Conservation (phyloP, 257 asterid genomes). For the Apocynum venetum region DNA sequence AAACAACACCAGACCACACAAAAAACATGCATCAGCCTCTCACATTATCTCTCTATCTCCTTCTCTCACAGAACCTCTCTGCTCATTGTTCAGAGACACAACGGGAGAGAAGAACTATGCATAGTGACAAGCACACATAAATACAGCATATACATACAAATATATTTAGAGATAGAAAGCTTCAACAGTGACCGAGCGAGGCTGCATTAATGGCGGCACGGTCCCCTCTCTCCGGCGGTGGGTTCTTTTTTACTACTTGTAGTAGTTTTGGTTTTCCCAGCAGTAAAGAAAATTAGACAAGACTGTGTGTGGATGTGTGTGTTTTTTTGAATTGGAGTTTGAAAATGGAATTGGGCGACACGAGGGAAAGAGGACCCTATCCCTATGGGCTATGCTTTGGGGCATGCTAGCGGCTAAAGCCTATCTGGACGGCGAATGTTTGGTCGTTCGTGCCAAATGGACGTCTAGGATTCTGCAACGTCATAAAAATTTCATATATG, state of each 20-base stretch:
- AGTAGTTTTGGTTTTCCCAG: background rate
- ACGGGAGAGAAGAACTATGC: background rate
- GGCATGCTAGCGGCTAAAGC: background rate
- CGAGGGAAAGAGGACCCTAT: constrained; percentile 16
- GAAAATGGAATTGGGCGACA: constrained; percentile 23
- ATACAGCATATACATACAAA: constrained; percentile 17
- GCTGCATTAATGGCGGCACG: constrained; percentile 27
- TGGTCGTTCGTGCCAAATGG: background rate
- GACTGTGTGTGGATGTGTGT: constrained; percentile 1
- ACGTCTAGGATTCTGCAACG: background rate
- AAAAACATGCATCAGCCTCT: constrained; percentile 6
- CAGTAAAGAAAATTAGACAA: background rate
- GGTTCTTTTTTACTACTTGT: background rate
- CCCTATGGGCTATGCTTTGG: background rate
- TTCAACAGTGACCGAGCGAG: constrained; percentile 22
- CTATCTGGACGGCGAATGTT: background rate
- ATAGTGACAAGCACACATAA: constrained; percentile 5
- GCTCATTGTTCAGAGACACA: background rate
- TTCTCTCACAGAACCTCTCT: background rate
- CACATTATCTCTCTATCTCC: background rate
- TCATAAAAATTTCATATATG: background rate
- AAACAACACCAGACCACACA: background rate
- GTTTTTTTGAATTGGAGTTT: constrained; percentile 46
- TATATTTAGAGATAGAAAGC: constrained; percentile 24
- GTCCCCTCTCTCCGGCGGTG: constrained; percentile 15